Conservation (phyloP, 768 basidiomycete genomes). For the Boletus reticulatus region DNA sequence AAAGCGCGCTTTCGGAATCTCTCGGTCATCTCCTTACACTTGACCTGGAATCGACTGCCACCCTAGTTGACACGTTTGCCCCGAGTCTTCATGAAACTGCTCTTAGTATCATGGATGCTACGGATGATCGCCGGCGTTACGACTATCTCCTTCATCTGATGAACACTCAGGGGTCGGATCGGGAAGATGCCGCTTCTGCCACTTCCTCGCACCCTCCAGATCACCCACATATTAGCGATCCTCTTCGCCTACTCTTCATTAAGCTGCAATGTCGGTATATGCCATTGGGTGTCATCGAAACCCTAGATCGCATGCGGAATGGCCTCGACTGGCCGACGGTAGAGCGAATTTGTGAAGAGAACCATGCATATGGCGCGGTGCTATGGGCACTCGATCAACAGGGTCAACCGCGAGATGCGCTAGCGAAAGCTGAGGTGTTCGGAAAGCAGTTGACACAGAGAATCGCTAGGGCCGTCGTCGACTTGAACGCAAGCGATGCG, state of each 20-base stretch:
- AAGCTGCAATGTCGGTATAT: slow-evolving; percentile 71
- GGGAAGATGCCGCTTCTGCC: slow-evolving; percentile 26
- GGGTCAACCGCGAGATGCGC: slow-evolving; percentile 61
- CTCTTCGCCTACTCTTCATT: slow-evolving; percentile 63
- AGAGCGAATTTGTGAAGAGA: slow-evolving; percentile 62
- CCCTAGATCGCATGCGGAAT: slow-evolving; percentile 51
- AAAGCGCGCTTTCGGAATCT: slow-evolving; percentile 50
- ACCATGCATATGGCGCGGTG: slow-evolving; percentile 68
- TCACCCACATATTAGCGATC: slow-evolving; percentile 45
- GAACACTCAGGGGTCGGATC: slow-evolving; percentile 44
- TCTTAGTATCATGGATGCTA: slow-evolving; percentile 46
- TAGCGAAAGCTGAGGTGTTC: slow-evolving; percentile 62
- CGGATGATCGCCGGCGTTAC: slow-evolving; percentile 55
- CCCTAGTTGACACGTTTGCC: slow-evolving; percentile 64
- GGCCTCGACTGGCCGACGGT: slow-evolving; percentile 56
- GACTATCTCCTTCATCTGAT: slow-evolving; percentile 77
- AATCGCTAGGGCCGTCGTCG: slow-evolving; percentile 40
- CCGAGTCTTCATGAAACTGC: slow-evolving; percentile 68
- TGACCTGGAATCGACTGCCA: slow-evolving; percentile 66
- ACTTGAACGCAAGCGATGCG: slow-evolving; percentile 10
- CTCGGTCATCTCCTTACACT: slow-evolving; percentile 63
- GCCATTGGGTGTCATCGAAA: slow-evolving; percentile 58
- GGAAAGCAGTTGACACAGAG: slow-evolving; percentile 48
- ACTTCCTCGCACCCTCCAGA: slow-evolving; percentile 26
- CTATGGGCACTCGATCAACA: slow-evolving; percentile 75